Conservation (phyloP, 2,329 filamentous ascomycete species). For the Teratosphaeria epicoccoides region DNA sequence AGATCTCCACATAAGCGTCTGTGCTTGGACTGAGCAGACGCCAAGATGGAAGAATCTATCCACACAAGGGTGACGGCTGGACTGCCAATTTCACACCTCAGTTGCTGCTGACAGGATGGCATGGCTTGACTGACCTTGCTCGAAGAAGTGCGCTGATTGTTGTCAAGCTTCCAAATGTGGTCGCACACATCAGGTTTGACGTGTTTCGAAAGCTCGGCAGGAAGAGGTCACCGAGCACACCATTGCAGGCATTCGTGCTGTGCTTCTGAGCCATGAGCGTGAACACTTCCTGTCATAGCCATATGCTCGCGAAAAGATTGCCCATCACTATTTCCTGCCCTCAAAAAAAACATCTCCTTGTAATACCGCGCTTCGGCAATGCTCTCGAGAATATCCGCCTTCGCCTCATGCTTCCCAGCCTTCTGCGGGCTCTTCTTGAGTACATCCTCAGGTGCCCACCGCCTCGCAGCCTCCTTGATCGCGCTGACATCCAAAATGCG, state of each 20-base stretch:
- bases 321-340: neutral
- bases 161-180: no score
- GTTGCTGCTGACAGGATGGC: no score
- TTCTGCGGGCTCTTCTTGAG: slow-evolving; percentile 58
- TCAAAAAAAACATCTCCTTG: slow-evolving; percentile 54
- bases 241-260: neutral
- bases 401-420: slow-evolving; percentile 67
- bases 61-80: no score
- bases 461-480: slow-evolving; percentile 77
- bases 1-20: no score
- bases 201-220: no score
- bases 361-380: slow-evolving; percentile 87
- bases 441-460: slow-evolving; percentile 62
- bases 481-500: slow-evolving; percentile 84
- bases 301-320: neutral
- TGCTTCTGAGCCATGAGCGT: neutral
- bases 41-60: no score
- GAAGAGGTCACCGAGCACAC: neutral
- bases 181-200: no score
- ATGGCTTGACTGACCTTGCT: no score
- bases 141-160: no score
- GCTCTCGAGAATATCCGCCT: slow-evolving; percentile 86
- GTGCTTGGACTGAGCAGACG: no score
- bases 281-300: neutral
- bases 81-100: no score